Conservation (phyloP, 352 stramenopile genomes). For the Globisporangium cystogenes region DNA sequence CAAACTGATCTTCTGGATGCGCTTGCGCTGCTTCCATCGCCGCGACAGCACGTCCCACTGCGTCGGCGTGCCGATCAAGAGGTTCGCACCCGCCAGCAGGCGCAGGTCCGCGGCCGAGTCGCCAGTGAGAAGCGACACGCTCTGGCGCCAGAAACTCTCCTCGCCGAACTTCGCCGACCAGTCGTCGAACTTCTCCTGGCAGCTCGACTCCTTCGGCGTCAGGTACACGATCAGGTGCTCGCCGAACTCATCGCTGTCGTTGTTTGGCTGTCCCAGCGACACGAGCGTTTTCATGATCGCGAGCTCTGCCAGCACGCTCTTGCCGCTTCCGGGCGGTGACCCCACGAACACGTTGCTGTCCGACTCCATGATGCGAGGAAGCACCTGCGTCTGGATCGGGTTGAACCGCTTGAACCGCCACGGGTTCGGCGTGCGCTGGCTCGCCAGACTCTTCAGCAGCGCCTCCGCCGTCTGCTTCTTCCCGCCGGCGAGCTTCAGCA, state of each 20-base stretch:
- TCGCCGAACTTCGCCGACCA: slow-evolving; percentile 85
- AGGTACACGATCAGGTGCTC: slow-evolving; percentile 92
- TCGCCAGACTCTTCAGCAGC: slow-evolving; percentile 44
- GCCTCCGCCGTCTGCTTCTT: slow-evolving; percentile 59
- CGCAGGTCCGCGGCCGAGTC: slow-evolving; percentile 92
- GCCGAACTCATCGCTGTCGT: slow-evolving; percentile 51
- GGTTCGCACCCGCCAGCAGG: slow-evolving; percentile 85
- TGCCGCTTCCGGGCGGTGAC: slow-evolving; percentile 93
- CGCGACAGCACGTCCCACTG: slow-evolving; percentile 96
- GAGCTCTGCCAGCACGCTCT: slow-evolving; percentile 93
- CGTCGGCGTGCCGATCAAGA: slow-evolving; percentile 93
- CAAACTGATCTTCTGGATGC: slow-evolving; percentile 92
- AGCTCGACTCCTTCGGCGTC: slow-evolving; percentile 83
- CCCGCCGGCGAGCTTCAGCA: slow-evolving; percentile 57
- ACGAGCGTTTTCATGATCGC: slow-evolving; percentile 93
- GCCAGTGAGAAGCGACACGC: slow-evolving; percentile 92
- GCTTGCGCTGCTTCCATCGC: slow-evolving; percentile 96
- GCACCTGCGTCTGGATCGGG: slow-evolving; percentile 98
- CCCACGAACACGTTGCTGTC: slow-evolving; percentile 95
- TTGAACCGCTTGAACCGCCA: slow-evolving; percentile 95
- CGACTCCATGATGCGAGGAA: slow-evolving; percentile 94
- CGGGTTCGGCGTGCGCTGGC: slow-evolving; percentile 28
- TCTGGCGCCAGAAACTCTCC: slow-evolving; percentile 69
- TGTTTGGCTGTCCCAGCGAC: slow-evolving; percentile 42
- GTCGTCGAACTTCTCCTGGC: slow-evolving; percentile 66